Conservation (phyloP, 768 basidiomycete species). For the Royoungia palumana region DNA sequence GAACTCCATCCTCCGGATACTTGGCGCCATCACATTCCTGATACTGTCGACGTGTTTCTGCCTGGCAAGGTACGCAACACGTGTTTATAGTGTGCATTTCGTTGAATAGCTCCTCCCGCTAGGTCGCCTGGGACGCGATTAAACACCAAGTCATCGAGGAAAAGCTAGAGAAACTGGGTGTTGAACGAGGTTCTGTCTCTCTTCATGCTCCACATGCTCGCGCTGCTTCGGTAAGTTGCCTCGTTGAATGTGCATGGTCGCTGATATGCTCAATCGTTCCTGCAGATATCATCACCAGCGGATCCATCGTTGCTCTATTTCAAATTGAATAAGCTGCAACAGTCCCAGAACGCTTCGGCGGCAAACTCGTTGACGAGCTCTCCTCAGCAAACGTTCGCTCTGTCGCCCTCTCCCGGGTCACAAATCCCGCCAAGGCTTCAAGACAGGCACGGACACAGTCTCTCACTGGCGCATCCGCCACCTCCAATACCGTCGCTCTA, state of each 20-base stretch:
- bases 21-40: conserved; percentile 56
- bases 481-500: conserved; percentile 33
- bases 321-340: conserved; percentile 82
- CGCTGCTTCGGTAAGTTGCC: conserved; percentile 70
- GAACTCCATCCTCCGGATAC: conserved; percentile 64
- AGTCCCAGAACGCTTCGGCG: conserved; percentile 54
- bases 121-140: conserved; percentile 75
- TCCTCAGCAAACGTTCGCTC: conserved; percentile 56
- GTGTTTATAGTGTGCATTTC: conserved; percentile 1
- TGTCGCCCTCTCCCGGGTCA: conserved; percentile 51
- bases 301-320: conserved; percentile 79
- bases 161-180: conserved; percentile 76
- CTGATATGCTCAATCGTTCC: conserved; percentile 2
- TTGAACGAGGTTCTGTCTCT: conserved; percentile 61
- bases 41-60: conserved; percentile 74
- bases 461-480: conserved; percentile 66
- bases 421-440: conserved; percentile 37
- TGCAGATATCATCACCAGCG: conserved; percentile 85
- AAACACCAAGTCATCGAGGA: conserved; percentile 73
- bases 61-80: conserved; percentile 63
- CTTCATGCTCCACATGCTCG: conserved; percentile 76
- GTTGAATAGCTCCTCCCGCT: conserved; percentile 6
- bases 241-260: conserved; percentile 20
- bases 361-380: conserved; percentile 58
- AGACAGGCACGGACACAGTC: conserved; percentile 67